Base-by-base conservation (phyloP, 83 land plant genomes). In the Picea engelmannii region DNA sequence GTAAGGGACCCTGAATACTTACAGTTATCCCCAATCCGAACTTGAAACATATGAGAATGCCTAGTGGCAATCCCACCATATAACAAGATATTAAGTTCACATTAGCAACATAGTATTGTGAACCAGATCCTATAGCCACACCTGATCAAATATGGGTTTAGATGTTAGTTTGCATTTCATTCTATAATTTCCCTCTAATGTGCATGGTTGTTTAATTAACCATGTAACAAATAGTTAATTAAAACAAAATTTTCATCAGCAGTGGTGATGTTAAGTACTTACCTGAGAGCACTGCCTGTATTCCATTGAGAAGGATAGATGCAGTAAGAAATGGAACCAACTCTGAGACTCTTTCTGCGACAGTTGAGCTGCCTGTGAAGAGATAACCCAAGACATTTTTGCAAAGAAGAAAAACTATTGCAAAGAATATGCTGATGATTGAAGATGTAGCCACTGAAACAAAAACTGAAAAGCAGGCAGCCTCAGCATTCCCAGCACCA, bases 401-500 rank as follows among this genome's bases (percentile, higher is more conserved):
- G 65, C 62, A 78, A 31, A 78, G 38, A 78, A 78, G 80, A 78
- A 78, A 59, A 78, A 78, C 59, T 27, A 78, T 18, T 27, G 80
- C 80, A 78, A 78, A 58, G 40, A 78, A 17, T 27, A 78, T 61
- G 65, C 80, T 78, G 23, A 78, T 61, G 65, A 78, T 18, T 78
- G 80, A 60, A 15, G 80, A 78, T 78, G 65, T 61, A 13, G 65
- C 80, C 66, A 78, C 40, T 35, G 80, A 62, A 27, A 78, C 80
- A 78, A 78, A 78, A 78, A 61, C 80, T 24, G 80, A 78, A 61
- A 78, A 78, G 80, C 80, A 59, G 60, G 80, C 80, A 59, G 80
- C 80, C 65, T 78, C 65, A 59, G 80, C 62, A 61, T 78, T 78
- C 65, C 80, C 80, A 27, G 80, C 80, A 52, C 80, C 80, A 58